phyloP scores from a whole-genome alignment of 257 asterid species.

The Capsicum rhomboideum region DNA sequence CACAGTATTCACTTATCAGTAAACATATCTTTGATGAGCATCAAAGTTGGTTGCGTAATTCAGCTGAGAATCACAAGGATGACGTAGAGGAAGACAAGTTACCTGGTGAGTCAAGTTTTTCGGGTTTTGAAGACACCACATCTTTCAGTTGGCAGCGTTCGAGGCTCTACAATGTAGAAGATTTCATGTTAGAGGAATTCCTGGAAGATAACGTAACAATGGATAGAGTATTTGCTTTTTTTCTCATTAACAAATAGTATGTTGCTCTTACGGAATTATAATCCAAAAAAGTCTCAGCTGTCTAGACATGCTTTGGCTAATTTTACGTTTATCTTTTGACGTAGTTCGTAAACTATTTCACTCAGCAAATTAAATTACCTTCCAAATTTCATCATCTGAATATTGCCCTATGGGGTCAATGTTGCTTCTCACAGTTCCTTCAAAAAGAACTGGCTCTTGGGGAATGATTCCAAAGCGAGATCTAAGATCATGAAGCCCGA shows the following conservation, averaged over 20 bases:
- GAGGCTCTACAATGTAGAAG: conserved; percentile 42
- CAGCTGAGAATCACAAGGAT: neutral
- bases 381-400: conserved; percentile 92
- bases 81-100: neutral
- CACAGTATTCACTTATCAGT: neutral
- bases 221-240: neutral
- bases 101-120: conserved; percentile 85
- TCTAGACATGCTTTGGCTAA: neutral
- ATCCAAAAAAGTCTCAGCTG: neutral
- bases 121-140: conserved; percentile 75
- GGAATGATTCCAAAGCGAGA: conserved; percentile 97
- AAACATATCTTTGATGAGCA: neutral
- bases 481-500: conserved; percentile 95
- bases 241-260: neutral
- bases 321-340: neutral
- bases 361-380: conserved; percentile 32
- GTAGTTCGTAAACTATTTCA: neutral
- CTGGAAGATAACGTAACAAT: neutral
- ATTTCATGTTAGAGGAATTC: neutral
- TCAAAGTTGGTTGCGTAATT: neutral
- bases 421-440: conserved; percentile 95
- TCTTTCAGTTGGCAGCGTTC: conserved; percentile 98
- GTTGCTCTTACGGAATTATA: neutral
- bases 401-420: conserved; percentile 75
- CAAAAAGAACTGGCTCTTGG: conserved; percentile 96